A percentile compares a stretch with the other conserved stretches of the same genome.
These are phyloP conservation scores for Penicillium canescens DNA, from an alignment of 495 filamentous ascomycete species.

Conservation along the genomic window DNA sequence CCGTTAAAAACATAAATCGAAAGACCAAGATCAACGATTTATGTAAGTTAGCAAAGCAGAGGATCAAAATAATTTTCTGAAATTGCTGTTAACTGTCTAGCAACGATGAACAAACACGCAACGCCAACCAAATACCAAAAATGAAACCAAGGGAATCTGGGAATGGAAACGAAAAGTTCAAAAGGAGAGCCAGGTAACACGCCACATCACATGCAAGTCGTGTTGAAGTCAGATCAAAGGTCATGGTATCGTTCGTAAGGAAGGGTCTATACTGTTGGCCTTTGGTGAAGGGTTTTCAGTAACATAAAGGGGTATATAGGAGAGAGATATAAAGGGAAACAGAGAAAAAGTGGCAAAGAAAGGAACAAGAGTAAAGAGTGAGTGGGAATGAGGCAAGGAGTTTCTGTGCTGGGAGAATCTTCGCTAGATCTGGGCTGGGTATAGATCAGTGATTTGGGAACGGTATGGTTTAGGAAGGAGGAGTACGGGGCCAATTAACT, in stretches of 20 bases:
- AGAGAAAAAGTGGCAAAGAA: background rate
- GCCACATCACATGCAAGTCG: constrained; percentile 1
- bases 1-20: no score
- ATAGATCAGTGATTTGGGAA: background rate
- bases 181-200: background rate
- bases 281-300: constrained; percentile 2
- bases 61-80: background rate
- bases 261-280: constrained; percentile 8
- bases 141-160: background rate
- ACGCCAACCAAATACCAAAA: background rate
- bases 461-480: background rate
- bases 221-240: background rate
- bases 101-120: background rate
- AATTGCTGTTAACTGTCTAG: background rate
- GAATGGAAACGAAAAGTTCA: background rate
- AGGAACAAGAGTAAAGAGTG: background rate
- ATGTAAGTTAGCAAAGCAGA: no score
- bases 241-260: constrained; percentile 2
- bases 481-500: background rate
- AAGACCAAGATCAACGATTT: no score
- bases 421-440: background rate
- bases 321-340: background rate
- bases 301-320: constrained; percentile 4
- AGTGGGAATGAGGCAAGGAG: background rate
- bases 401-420: background rate